Evolutionary conservation across 78 protist genomes (phyloP).

Genomic region (Acrasis kona): DNA sequence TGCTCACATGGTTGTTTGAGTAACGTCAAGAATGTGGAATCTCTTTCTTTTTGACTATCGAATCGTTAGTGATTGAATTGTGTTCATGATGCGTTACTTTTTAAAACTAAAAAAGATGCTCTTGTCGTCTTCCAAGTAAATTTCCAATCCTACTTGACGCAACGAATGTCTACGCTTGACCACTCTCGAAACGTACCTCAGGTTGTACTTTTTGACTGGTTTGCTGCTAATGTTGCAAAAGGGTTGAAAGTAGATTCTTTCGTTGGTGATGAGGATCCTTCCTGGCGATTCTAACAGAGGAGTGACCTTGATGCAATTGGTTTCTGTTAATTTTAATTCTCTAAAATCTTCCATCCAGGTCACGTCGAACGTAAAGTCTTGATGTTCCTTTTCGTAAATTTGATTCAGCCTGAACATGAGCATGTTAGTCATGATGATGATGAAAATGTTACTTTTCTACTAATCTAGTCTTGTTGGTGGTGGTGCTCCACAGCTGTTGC

Average conservation of each 20-base stretch:
- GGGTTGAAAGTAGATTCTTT: conserved; percentile 67
- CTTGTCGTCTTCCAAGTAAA: background rate
- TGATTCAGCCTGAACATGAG: too few relatives aligned
- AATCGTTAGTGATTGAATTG: background rate
- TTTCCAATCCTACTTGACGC: background rate
- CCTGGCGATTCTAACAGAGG: conserved; percentile 71
- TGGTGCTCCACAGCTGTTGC: background rate
- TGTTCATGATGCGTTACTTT: background rate
- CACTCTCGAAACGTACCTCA: background rate
- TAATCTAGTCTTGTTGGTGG: background rate
- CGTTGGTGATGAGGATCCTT: conserved; percentile 45
- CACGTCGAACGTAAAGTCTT: background rate
- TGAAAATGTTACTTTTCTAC: too few relatives aligned
- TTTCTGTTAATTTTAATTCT: background rate
- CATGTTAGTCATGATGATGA: too few relatives aligned
- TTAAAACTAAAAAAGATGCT: background rate
- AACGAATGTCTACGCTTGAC: background rate
- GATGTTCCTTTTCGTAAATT: background rate
- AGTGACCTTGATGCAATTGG: conserved; percentile 21
- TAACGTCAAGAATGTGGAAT: background rate
- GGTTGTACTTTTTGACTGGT: conserved; percentile 18
- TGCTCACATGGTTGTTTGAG: background rate
- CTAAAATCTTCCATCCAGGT: background rate
- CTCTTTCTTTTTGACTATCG: conserved; percentile 3
- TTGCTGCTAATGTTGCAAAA: conserved; percentile 45